Conservation (phyloP, 768 basidiomycete species). For the Phanerochaete carnosa region DNA sequence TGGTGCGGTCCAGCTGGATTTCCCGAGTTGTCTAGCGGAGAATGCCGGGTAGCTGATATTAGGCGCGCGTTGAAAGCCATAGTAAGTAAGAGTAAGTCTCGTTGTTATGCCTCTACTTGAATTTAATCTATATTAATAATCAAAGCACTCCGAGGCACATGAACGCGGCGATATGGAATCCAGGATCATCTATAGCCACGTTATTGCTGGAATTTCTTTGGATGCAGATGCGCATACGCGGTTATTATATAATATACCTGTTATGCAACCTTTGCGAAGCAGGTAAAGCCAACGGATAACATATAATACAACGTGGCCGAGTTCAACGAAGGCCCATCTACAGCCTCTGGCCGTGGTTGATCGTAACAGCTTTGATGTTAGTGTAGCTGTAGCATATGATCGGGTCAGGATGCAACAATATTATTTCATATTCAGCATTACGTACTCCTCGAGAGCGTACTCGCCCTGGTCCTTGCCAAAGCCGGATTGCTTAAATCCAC, state of each 20-base stretch:
- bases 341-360: constrained; percentile 34
- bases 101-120: no score
- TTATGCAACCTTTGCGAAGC: background rate
- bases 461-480: no score
- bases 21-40: constrained; percentile 5
- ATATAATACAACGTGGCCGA: background rate
- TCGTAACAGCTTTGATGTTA: constrained; percentile 66
- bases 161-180: no score
- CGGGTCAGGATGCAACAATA: background rate
- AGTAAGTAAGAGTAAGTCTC: background rate
- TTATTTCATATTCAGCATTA: no score
- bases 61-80: background rate
- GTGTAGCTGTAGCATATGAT: constrained; percentile 44
- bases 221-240: no score
- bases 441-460: no score
- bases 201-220: no score
- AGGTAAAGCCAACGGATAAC: background rate
- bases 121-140: no score
- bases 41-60: constrained; percentile 11
- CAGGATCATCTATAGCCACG: no score
- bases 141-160: no score
- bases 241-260: background rate
- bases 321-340: background rate
- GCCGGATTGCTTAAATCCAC: no score
- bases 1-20: background rate